Evolutionary conservation across 75 land plant species (phyloP).

Genomic region (Selaginella moellendorffii): DNA sequence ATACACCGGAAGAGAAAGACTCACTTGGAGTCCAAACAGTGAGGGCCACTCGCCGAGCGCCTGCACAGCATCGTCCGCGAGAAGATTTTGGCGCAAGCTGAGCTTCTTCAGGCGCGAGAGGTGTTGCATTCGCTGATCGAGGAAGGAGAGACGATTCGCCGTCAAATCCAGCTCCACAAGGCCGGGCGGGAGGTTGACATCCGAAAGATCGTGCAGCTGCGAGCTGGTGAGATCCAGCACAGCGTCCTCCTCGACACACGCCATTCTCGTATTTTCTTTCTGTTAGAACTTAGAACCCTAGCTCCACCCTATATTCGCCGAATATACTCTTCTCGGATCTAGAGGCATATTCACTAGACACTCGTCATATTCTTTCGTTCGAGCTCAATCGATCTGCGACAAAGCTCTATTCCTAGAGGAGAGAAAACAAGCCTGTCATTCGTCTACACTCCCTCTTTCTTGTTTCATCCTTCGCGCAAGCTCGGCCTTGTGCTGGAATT

Average conservation of each 20-base stretch:
- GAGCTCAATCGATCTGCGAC: too few relatives aligned
- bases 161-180: constrained; percentile 71
- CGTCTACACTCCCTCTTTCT: not conserved
- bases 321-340: too few relatives aligned
- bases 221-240: too few relatives aligned
- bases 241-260: too few relatives aligned
- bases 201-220: constrained; percentile 67
- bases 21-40: constrained; percentile 48
- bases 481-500: not conserved
- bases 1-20: constrained; percentile 2
- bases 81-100: constrained; percentile 70
- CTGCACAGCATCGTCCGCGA: constrained; percentile 45
- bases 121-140: constrained; percentile 44
- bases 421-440: too few relatives aligned
- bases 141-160: constrained; percentile 45
- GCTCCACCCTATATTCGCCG: too few relatives aligned
- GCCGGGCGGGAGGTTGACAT: constrained; percentile 41
- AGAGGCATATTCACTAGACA: too few relatives aligned
- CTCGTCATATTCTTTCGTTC: too few relatives aligned
- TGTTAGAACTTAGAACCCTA: too few relatives aligned
- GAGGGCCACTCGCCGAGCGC: constrained; percentile 49
- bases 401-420: too few relatives aligned
- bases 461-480: not conserved
- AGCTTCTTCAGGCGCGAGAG: constrained; percentile 51
- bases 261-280: too few relatives aligned